Conservation (phyloP, 2,329 filamentous ascomycete genomes). For the Pezicula rhizophila region DNA sequence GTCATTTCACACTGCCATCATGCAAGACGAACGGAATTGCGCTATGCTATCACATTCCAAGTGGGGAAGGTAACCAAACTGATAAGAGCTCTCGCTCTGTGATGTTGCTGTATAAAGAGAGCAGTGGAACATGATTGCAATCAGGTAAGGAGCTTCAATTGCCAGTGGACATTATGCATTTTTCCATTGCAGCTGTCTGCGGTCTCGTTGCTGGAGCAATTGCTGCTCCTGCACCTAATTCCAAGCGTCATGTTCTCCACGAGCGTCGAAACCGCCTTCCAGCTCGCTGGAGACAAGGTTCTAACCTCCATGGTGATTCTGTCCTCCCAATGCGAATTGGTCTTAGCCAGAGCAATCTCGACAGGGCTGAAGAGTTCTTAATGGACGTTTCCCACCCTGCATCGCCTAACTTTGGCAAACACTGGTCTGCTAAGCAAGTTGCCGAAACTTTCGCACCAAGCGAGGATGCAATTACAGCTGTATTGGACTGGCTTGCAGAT, state of each 20-base stretch:
- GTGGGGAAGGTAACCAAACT: neutral
- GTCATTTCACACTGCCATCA: neutral
- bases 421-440: conserved; percentile 35
- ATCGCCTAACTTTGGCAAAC: conserved; percentile 37
- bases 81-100: neutral
- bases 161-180: neutral
- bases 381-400: conserved; percentile 36
- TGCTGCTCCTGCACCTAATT: neutral
- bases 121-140: neutral
- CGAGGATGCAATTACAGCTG: conserved; percentile 39
- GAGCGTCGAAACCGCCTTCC: conserved; percentile 3
- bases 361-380: conserved; percentile 36
- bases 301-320: conserved; percentile 5
- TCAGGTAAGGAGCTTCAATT: neutral
- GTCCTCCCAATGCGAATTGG: conserved; percentile 29
- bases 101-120: neutral
- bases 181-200: neutral
- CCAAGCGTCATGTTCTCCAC: conserved; percentile 5
- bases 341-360: conserved; percentile 37
- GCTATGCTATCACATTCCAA: neutral
- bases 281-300: neutral
- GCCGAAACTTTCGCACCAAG: conserved; percentile 35
- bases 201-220: neutral
- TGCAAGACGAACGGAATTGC: neutral
- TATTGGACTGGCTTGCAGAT: conserved; percentile 44